These are phyloP conservation scores for Starmerella gropengiesseri DNA, from an alignment of 805 yeast genomes.

Conservation along the genomic window DNA sequence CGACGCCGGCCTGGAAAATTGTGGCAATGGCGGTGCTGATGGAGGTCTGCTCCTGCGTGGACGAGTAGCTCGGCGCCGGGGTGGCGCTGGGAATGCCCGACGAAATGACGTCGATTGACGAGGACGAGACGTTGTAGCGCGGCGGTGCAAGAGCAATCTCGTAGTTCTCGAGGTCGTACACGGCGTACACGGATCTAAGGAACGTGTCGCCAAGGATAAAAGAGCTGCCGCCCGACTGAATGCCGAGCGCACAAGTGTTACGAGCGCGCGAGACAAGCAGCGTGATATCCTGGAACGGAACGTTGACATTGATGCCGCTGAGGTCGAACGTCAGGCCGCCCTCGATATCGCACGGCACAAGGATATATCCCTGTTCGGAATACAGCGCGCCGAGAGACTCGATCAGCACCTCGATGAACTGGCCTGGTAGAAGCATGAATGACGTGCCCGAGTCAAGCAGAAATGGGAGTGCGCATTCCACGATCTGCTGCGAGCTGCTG, in stretches of 20 bases:
- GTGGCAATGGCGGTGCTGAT: constrained; percentile 11
- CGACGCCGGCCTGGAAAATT: too few species aligned
- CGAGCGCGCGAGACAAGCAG: constrained; percentile 11
- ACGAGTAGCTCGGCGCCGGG: constrained; percentile 21
- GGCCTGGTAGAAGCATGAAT: constrained; percentile 35
- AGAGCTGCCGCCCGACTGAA: constrained; percentile 26
- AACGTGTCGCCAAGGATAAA: constrained; percentile 54
- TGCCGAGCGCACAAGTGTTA: constrained; percentile 23
- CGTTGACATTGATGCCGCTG: constrained; percentile 39
- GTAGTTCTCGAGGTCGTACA: constrained; percentile 50
- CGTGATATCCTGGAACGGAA: constrained; percentile 30
- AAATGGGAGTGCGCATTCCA: constrained; percentile 27
- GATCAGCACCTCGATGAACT: constrained; percentile 27
- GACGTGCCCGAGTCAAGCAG: constrained; percentile 49
- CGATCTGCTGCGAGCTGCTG: constrained; percentile 3
- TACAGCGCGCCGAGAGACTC: constrained; percentile 34
- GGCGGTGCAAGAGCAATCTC: constrained; percentile 49
- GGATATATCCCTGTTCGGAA: constrained; percentile 32
- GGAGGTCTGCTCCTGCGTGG: constrained; percentile 7
- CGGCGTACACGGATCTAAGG: constrained; percentile 53
- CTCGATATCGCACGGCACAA: constrained; percentile 31
- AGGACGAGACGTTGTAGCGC: constrained; percentile 22
- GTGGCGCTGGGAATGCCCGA: constrained; percentile 26
- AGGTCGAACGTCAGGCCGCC: constrained; percentile 38
- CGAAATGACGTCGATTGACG: constrained; percentile 26